phyloP scores from a whole-genome alignment of 2,329 filamentous ascomycete genomes.

The Periconia sp. region DNA sequence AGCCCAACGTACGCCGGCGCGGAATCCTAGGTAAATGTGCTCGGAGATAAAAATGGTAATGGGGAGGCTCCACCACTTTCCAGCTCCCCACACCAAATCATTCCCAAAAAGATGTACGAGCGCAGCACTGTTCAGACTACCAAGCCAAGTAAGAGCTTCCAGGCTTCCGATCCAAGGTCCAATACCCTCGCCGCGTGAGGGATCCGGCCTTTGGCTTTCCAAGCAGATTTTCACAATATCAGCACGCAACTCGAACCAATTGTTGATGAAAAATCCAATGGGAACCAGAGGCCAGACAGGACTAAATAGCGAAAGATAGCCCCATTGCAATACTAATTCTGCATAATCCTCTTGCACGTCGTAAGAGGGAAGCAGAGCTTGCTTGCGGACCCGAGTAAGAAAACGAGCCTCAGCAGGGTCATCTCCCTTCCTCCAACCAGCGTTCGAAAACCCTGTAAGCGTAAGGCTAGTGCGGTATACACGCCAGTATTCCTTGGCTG shows the following conservation, averaged over 20 bases:
- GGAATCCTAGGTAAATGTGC: conserved; percentile 36
- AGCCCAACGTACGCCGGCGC: conserved; percentile 28
- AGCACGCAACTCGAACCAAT: conserved; percentile 39
- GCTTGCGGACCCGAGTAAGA: conserved; percentile 29
- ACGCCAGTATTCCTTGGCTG: conserved; percentile 31
- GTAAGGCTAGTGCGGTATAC: conserved; percentile 18
- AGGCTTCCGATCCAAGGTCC: conserved; percentile 37
- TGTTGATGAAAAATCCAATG: conserved; percentile 40
- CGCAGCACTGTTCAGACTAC: conserved; percentile 34
- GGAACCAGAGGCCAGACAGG: conserved; percentile 38
- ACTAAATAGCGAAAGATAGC: conserved; percentile 38
- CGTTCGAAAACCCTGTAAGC: conserved; percentile 1
- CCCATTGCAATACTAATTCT: conserved; percentile 41
- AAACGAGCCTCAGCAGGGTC: conserved; percentile 33
- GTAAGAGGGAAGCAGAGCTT: conserved; percentile 30
- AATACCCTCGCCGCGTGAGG: conserved; percentile 32
- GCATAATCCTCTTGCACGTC: conserved; percentile 40
- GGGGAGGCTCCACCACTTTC: conserved; percentile 31
- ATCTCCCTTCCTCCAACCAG: conserved; percentile 14
- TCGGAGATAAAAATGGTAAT: conserved; percentile 35
- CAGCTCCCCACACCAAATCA: conserved; percentile 15
- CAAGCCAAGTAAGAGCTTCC: conserved; percentile 36
- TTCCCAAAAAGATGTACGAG: conserved; percentile 37
- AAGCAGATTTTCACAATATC: conserved; percentile 39
- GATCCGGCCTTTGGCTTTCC: conserved; percentile 32